Conservation (phyloP, 306 rosid species). For the Inga oerstediana region DNA sequence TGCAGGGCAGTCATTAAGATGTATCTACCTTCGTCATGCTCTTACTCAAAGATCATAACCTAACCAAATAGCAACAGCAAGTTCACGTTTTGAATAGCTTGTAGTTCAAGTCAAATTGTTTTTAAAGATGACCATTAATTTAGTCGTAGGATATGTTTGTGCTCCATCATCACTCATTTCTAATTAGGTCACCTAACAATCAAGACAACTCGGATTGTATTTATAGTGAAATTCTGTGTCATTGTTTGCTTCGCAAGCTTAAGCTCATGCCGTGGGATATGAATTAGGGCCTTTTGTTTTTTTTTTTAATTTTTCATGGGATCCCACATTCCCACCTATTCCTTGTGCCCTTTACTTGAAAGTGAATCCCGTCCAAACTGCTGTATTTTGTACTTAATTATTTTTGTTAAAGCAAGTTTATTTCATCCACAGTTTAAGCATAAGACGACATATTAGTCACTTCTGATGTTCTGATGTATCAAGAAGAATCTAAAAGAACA, state of each 20-base stretch:
- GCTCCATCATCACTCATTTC: conserved; percentile 43
- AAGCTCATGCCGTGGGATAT: conserved; percentile 39
- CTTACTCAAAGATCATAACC: conserved; percentile 57
- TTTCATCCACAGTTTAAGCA: background rate
- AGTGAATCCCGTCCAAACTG: background rate
- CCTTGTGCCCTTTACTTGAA: background rate
- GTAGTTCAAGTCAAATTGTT: conserved; percentile 54
- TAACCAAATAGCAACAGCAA: conserved; percentile 71
- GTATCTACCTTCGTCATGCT: conserved; percentile 43
- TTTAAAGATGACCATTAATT: conserved; percentile 37
- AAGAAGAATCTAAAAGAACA: background rate
- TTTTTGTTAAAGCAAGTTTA: background rate
- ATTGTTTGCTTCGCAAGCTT: conserved; percentile 39
- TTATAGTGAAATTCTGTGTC: conserved; percentile 47
- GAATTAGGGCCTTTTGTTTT: conserved; percentile 1
- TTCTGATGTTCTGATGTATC: background rate
- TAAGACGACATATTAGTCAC: background rate
- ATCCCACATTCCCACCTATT: background rate
- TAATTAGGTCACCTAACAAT: conserved; percentile 40
- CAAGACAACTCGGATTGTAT: conserved; percentile 45
- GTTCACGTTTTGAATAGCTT: conserved; percentile 54
- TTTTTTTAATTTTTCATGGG: background rate
- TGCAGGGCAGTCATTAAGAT: conserved; percentile 56
- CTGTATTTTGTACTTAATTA: background rate
- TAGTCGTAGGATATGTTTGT: conserved; percentile 54